phyloP scores from a whole-genome alignment of 1,284 basidiomycete species.

The Golubevia pallescens region DNA sequence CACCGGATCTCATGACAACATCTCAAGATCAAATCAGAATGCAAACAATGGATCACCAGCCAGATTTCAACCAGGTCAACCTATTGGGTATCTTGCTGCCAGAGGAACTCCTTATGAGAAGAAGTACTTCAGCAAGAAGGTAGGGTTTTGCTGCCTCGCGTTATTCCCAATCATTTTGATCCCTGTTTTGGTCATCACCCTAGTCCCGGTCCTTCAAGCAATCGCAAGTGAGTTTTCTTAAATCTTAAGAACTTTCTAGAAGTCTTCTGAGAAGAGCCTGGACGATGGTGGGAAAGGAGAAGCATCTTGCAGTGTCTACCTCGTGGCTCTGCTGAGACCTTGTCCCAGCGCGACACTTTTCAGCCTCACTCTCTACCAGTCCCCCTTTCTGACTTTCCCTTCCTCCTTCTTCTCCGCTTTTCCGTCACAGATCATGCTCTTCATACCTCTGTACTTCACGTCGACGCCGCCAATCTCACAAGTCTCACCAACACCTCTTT shows the following conservation, averaged over 20 bases:
- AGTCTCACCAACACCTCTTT: slow-evolving; percentile 43
- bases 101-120: slow-evolving; percentile 58
- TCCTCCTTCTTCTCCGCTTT: too few relatives aligned
- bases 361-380: too few relatives aligned
- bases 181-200: slow-evolving; percentile 41
- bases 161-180: slow-evolving; percentile 39
- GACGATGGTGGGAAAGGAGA: too few relatives aligned
- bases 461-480: slow-evolving; percentile 55
- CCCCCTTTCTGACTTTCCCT: too few relatives aligned
- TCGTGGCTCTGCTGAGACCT: too few relatives aligned
- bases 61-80: slow-evolving; percentile 17
- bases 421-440: slow-evolving; percentile 39
- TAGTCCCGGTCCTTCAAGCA: slow-evolving; percentile 53
- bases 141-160: slow-evolving; percentile 48
- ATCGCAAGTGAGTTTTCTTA: too few relatives aligned
- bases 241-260: too few relatives aligned
- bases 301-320: too few relatives aligned
- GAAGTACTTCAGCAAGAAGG: slow-evolving; percentile 51
- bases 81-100: slow-evolving; percentile 22
- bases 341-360: too few relatives aligned
- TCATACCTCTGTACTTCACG: slow-evolving; percentile 44
- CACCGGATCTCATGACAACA: too few relatives aligned
- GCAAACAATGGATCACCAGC: neutral
- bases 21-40: too few relatives aligned
- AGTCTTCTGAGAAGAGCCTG: too few relatives aligned